A percentile compares a stretch with the other conserved stretches of the same genome.
Evolutionary conservation across 805 yeast species (phyloP).

Genomic region (Candida odintsovae): DNA sequence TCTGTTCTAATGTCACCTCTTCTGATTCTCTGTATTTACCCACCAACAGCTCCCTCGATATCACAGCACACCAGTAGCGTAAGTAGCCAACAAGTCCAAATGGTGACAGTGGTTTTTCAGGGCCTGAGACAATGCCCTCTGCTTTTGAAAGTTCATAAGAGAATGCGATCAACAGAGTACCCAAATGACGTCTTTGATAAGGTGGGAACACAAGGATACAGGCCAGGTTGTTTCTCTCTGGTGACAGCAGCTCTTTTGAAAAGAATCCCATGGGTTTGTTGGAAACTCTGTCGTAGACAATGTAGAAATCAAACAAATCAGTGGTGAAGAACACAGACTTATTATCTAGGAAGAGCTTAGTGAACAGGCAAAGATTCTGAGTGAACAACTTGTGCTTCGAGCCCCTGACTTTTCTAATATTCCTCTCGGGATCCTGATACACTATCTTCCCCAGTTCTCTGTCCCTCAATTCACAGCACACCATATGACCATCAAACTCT

Average conservation of each 20-base stretch:
- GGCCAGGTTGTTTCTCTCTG: slow-evolving; percentile 79
- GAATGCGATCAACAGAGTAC: slow-evolving; percentile 75
- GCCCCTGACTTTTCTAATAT: slow-evolving; percentile 68
- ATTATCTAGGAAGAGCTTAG: slow-evolving; percentile 82
- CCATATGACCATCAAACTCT: slow-evolving; percentile 46
- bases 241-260: slow-evolving; percentile 76
- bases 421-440: slow-evolving; percentile 50
- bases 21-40: slow-evolving; percentile 31
- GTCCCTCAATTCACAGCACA: slow-evolving; percentile 36
- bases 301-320: slow-evolving; percentile 74
- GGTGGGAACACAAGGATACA: slow-evolving; percentile 93
- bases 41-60: slow-evolving; percentile 38
- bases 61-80: slow-evolving; percentile 62
- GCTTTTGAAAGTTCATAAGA: slow-evolving; percentile 70
- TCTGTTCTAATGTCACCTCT: slow-evolving; percentile 37
- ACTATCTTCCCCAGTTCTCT: slow-evolving; percentile 61
- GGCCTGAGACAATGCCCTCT: slow-evolving; percentile 70
- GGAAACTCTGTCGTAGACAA: slow-evolving; percentile 49
- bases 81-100: slow-evolving; percentile 73
- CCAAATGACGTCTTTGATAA: slow-evolving; percentile 72
- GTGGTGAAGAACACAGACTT: slow-evolving; percentile 82
- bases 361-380: slow-evolving; percentile 78
- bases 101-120: slow-evolving; percentile 84
- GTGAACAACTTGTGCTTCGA: slow-evolving; percentile 58
- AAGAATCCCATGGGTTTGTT: slow-evolving; percentile 81